Base-by-base conservation (phyloP, 305 asterid species). In the Rubia peregrina region DNA sequence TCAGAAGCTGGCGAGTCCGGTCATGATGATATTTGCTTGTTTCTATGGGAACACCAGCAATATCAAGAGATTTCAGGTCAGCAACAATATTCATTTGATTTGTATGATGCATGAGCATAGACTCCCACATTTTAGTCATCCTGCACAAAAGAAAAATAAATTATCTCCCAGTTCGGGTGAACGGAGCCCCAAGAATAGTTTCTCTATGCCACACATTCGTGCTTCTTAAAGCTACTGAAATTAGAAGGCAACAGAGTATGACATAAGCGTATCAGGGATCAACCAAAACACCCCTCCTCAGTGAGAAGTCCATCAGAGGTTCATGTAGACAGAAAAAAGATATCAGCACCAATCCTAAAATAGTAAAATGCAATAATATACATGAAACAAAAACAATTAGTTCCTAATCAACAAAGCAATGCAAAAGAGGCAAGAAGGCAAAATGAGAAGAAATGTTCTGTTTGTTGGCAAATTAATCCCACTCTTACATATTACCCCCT, bases 81-180 rank as follows among this genome's bases (percentile, higher is more conserved):
- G 81, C 71, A 3, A 87, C 99, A 30, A 86, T 78, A 72, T 71
- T 75, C 46, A 88, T 82, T 83, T 94, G 99, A 78, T 80, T 81
- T 44, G 85, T 86, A n/a, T 91, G 97, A 77, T 88, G 96, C 53
- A 60, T 41, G 80, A 85, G 86, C 91, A 91, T 85, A 44, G 95
- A 85, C 73, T 84, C 89, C 97, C 96, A 94, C 97, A 91, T 94
- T 76, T 78, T 86, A 22, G 85, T 63, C 97, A 94, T 91, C 93
- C 97, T 94, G 80, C 82, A 80, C 73, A 74, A 46, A 72, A 73
- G 4, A 73, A 57, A 43, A 22, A 14, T 21, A 6, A 60, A n/a
- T 55, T 4, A 17, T 73, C 61, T 10, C 62, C 36, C 65, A 22
- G 36, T 48, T 57, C 9, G 41, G 14, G 61, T 42, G 22, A 41